Evolutionary conservation across 2,329 filamentous ascomycete species (phyloP).

Genomic region (Colletotrichum filicis): DNA sequence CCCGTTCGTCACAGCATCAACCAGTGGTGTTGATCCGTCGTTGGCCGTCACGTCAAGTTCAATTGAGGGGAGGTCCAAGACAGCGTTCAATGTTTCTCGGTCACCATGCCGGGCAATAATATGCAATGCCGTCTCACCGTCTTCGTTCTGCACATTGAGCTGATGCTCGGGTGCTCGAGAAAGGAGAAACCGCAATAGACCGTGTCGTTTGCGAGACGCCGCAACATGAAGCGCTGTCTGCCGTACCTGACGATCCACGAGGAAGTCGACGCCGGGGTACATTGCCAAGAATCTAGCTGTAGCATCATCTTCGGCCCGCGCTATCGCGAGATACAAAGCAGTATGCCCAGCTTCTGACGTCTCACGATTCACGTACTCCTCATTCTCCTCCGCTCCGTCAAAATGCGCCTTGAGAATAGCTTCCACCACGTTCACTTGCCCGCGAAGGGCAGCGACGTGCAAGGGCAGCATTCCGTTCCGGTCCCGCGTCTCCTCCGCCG

Average conservation of each 20-base stretch:
- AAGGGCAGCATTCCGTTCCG: background rate
- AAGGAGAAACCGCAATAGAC: background rate
- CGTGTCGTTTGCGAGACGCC: background rate
- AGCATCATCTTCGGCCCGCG: background rate
- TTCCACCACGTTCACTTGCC: background rate
- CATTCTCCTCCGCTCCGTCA: background rate
- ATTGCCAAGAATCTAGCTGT: background rate
- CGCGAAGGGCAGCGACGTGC: background rate
- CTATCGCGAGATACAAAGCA: background rate
- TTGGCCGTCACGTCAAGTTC: background rate
- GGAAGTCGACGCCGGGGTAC: background rate
- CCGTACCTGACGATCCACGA: background rate
- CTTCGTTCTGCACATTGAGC: background rate
- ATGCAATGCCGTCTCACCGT: constrained; percentile 5
- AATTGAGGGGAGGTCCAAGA: background rate
- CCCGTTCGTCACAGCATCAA: background rate
- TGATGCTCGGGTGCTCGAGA: background rate
- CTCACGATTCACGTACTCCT: background rate
- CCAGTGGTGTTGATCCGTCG: background rate
- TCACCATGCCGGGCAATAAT: background rate
- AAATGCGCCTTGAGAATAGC: background rate
- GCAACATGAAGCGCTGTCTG: background rate
- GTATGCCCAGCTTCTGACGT: background rate
- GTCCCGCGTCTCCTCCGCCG: background rate
- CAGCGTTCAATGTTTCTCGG: background rate